Evolutionary conservation across 2,329 filamentous ascomycete genomes (phyloP), one percentile per base, ranked within the genome.

Genomic region (Diaporthe vaccinii): DNA sequence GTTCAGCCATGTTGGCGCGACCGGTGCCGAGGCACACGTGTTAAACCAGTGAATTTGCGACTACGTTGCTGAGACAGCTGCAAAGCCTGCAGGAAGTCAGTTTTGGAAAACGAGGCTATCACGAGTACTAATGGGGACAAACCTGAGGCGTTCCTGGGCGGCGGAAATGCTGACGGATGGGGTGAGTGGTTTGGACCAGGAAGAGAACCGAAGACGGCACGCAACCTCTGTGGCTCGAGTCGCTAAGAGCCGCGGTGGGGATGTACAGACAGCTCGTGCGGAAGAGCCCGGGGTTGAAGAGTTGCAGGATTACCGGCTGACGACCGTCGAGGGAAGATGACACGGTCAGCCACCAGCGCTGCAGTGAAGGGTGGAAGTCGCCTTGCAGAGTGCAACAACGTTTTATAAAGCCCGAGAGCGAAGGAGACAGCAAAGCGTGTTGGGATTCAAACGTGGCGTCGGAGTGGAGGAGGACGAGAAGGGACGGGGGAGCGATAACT

Each of bases 1-100:
- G 92, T 89, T 98, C 94, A 79, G 96, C 95, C 97, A 99, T 98
- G 81, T 79, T 89, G 84, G 82, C 79, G 76, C 79, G 76, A 76
- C 73, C 71, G 77, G 77, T 53, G 62, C 72, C 44, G 72, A 57
- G 59, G 73, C 46, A 59, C 68, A 58, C 69, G 62, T 58, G 65
- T 22, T 49, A 49, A 36, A 31, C 28, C 34, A 10, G n/a, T 44
- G 25, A 20, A 39, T 34, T 58, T 65, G 58, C 51, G 49, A 20
- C 49, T 65, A 20, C 28, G n/a, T 22, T 57, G 17, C 71, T 46
- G 46, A 20, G 59, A 49, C 20, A n/a, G 49, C 65, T 53, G 65
- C n/a, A 51, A 39, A 8, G 31, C 46, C 34, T 39, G 20, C 7
- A 4, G 25, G 28, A 12, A 12, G 41, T 34, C 39, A 73, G 71